Conservation (phyloP, 306 rosid species). For the Begonia peltatifolia region DNA sequence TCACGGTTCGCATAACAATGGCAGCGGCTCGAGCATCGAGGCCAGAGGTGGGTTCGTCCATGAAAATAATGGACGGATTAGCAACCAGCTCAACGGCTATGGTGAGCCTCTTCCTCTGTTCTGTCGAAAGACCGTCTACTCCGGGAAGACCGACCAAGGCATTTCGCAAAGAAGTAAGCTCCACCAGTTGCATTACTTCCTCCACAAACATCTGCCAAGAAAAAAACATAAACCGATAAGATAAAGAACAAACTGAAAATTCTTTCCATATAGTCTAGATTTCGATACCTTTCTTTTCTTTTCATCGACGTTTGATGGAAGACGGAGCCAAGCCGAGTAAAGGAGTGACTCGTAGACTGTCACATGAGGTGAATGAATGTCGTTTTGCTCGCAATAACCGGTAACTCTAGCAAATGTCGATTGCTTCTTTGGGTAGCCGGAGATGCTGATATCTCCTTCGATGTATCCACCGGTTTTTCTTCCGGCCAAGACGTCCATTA, state of each 20-base stretch:
- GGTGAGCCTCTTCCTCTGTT: conserved; percentile 32
- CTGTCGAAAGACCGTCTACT: conserved; percentile 31
- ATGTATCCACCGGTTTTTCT: conserved; percentile 39
- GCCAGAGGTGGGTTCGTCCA: conserved; percentile 38
- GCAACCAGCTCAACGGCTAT: conserved; percentile 38
- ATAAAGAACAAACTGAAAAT: not conserved
- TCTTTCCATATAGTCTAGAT: no score
- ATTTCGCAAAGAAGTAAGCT: conserved; percentile 18
- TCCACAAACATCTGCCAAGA: conserved; percentile 28
- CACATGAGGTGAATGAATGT: conserved; percentile 32
- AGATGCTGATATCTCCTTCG: conserved; percentile 26
- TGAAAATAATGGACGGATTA: conserved; percentile 29
- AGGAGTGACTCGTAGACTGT: conserved; percentile 32
- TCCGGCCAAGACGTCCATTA: conserved; percentile 37
- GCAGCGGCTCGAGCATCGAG: conserved; percentile 38
- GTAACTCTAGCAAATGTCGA: conserved; percentile 31
- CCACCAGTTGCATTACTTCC: conserved; percentile 34
- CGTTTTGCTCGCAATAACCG: conserved; percentile 39
- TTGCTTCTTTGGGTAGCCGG: conserved; percentile 35
- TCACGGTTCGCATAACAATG: conserved; percentile 28
- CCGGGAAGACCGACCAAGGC: conserved; percentile 36
- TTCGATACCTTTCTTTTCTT: conserved; percentile 20
- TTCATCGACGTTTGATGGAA: conserved; percentile 17
- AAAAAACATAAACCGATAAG: not conserved
- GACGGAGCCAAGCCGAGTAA: conserved; percentile 34